phyloP scores from a whole-genome alignment of 176 grass and related monocot species.

The Rhipidocladum racemiflorum region DNA sequence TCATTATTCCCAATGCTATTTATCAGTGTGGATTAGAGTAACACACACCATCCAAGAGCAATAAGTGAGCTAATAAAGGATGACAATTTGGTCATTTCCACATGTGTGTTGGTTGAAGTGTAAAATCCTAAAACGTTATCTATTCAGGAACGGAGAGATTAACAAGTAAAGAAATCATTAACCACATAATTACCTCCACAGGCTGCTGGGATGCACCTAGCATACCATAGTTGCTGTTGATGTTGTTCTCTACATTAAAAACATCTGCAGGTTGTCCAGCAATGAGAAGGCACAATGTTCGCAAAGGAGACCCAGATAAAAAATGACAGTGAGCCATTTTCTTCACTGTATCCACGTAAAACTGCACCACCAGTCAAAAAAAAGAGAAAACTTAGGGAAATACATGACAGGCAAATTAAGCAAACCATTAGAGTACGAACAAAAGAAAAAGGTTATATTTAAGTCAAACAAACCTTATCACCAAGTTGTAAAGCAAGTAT shows the following conservation, averaged over 20 bases:
- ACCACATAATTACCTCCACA: slow-evolving; percentile 56
- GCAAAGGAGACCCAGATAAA: slow-evolving; percentile 78
- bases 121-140: too few species aligned
- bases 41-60: too few species aligned
- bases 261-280: slow-evolving; percentile 94
- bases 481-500: slow-evolving; percentile 91
- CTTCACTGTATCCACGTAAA: slow-evolving; percentile 92
- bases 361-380: slow-evolving; percentile 45
- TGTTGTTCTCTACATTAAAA: slow-evolving; percentile 57
- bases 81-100: too few species aligned
- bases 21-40: too few species aligned
- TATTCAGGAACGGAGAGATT: too few species aligned
- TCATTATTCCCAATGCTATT: too few species aligned
- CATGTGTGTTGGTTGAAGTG: too few species aligned
- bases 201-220: slow-evolving; percentile 51
- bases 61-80: too few species aligned
- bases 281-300: slow-evolving; percentile 93
- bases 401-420: slow-evolving; percentile 7
- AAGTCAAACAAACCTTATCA: slow-evolving; percentile 60
- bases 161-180: background rate
- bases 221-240: slow-evolving; percentile 39
- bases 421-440: background rate
- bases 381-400: slow-evolving; percentile 30
- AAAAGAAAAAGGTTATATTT: background rate
- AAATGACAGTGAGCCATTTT: slow-evolving; percentile 95